A percentile compares a stretch with the other conserved stretches of the same genome.
Evolutionary conservation across 352 stramenopile species (phyloP).

Genomic region (Salisapilia sapeloensis): DNA sequence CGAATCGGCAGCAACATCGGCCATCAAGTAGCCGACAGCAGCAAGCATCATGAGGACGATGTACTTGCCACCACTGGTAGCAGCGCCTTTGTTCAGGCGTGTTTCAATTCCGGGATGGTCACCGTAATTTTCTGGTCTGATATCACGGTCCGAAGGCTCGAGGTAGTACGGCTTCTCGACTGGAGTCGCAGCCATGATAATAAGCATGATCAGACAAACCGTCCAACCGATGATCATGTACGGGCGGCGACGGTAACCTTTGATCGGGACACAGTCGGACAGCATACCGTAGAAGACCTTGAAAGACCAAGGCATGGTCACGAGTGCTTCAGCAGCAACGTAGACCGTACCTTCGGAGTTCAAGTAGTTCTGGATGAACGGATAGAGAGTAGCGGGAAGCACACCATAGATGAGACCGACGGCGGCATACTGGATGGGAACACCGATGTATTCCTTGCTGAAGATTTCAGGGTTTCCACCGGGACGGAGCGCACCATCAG

Average conservation of each 20-base stretch:
- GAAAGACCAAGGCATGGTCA: constrained; percentile 32
- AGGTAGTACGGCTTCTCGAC: constrained; percentile 28
- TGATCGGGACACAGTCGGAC: constrained; percentile 32
- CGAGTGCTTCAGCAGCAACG: constrained; percentile 10
- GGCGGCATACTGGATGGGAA: constrained; percentile 27
- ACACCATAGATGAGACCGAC: constrained; percentile 27
- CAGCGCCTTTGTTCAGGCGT: constrained; percentile 14
- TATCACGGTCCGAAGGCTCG: constrained; percentile 6
- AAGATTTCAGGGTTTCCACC: constrained; percentile 14
- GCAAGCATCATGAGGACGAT: constrained; percentile 57
- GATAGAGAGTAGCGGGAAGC: constrained; percentile 25
- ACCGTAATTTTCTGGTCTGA: constrained; percentile 8
- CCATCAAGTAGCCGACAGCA: constrained; percentile 53
- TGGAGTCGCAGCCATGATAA: constrained; percentile 21
- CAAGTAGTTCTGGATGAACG: constrained; percentile 29
- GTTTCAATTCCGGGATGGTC: constrained; percentile 5
- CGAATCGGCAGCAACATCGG: constrained; percentile 55
- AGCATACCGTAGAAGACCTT: constrained; percentile 52
- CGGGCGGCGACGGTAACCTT: constrained; percentile 31
- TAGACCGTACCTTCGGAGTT: constrained; percentile 14
- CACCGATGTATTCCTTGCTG: constrained; percentile 13
- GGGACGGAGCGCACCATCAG: constrained; percentile 18
- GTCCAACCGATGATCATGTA: constrained; percentile 46
- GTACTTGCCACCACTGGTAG: constrained; percentile 22
- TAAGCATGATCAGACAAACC: constrained; percentile 19